Conservation (phyloP, 345 rosid genomes). For the Gossypium mustelinum region DNA sequence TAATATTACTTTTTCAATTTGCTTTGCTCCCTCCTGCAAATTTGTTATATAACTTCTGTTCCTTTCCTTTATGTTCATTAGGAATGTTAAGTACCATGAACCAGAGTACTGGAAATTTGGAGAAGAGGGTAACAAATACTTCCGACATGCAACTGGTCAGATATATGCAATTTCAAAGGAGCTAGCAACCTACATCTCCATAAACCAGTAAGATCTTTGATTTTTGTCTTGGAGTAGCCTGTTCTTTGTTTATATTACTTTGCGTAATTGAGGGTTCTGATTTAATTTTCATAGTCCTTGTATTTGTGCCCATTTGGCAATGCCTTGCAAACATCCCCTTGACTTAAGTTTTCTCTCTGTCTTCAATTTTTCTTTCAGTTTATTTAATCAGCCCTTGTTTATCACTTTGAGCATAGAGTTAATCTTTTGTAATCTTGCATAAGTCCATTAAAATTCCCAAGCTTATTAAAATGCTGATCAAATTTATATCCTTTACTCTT, state of each 20-base stretch:
- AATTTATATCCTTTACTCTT: too few species aligned
- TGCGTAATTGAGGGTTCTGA: not conserved
- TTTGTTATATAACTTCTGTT: not conserved
- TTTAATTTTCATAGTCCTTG: not conserved
- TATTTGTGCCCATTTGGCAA: not conserved
- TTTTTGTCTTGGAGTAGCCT: not conserved
- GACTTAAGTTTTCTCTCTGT: not conserved
- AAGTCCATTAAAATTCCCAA: not conserved
- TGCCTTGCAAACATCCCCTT: not conserved
- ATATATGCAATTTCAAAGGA: conserved; percentile 93
- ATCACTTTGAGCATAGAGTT: not conserved
- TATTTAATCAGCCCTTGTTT: not conserved
- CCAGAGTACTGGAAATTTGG: conserved; percentile 99
- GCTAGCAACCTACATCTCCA: conserved; percentile 79
- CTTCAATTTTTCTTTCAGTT: not conserved
- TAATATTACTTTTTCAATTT: conserved; percentile 9
- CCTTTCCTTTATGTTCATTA: conserved; percentile 21
- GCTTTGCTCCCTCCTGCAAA: not conserved
- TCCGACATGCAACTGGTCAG: conserved; percentile 96
- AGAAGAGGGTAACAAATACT: conserved; percentile 90
- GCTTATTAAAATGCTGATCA: not conserved
- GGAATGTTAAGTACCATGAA: conserved; percentile 95
- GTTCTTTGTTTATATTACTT: not conserved
- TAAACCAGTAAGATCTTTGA: conserved; percentile 61
- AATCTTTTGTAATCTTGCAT: not conserved